Conservation (phyloP, 352 stramenopile species). For the Globisporangium nodosum region DNA sequence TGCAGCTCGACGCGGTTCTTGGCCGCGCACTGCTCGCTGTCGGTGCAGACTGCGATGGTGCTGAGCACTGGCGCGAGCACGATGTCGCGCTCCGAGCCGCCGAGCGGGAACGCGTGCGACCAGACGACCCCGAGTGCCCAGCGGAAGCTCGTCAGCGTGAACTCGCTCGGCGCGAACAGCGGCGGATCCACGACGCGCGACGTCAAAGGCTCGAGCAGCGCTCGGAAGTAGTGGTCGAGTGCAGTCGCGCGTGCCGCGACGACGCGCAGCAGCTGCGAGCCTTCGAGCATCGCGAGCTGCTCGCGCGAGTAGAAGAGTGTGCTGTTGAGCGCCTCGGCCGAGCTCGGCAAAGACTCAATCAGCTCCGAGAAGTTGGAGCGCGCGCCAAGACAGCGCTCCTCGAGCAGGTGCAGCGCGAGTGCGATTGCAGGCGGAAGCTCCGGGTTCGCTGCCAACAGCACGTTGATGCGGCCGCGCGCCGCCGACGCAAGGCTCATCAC, state of each 20-base stretch:
- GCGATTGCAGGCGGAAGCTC: conserved; percentile 34
- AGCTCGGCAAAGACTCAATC: conserved; percentile 20
- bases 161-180: conserved; percentile 37
- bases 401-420: conserved; percentile 37
- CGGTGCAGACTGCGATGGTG: conserved; percentile 33
- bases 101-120: conserved; percentile 26
- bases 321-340: conserved; percentile 22
- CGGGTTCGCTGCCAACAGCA: conserved; percentile 38
- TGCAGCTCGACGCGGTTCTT: conserved; percentile 25
- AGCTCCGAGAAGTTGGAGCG: conserved; percentile 37
- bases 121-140: conserved; percentile 47
- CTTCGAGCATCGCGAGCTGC: conserved; percentile 26
- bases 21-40: conserved; percentile 20
- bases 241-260: conserved; percentile 23
- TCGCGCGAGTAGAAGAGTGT: conserved; percentile 36
- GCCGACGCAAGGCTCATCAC: conserved; percentile 38
- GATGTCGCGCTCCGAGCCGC: conserved; percentile 20
- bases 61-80: conserved; percentile 34
- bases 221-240: conserved; percentile 34
- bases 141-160: conserved; percentile 35
- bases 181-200: conserved; percentile 32
- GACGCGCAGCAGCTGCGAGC: conserved; percentile 33
- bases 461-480: conserved; percentile 20
- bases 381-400: conserved; percentile 30
- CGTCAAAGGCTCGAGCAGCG: conserved; percentile 28